Evolutionary conservation across 768 basidiomycete species (phyloP).

Genomic region (Epithele typhae): DNA sequence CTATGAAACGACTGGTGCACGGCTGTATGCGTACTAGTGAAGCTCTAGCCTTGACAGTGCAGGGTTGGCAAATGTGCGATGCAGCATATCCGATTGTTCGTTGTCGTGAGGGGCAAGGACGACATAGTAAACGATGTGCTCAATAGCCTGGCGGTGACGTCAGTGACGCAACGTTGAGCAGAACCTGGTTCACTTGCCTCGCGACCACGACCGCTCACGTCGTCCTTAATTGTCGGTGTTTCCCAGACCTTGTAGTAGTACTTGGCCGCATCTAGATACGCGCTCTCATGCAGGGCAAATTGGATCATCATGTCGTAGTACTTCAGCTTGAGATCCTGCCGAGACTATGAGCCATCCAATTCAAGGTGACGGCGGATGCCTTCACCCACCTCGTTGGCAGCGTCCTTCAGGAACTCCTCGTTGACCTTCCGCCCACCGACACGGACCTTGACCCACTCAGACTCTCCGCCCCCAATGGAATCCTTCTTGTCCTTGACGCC

Average conservation of each 20-base stretch:
- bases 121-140: conserved; percentile 93
- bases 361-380: too few relatives aligned
- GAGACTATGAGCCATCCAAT: not conserved
- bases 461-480: conserved; percentile 64
- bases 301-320: conserved; percentile 97
- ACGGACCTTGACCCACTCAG: conserved; percentile 90
- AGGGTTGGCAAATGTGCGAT: conserved; percentile 78
- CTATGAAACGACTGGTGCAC: conserved; percentile 19
- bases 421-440: conserved; percentile 94
- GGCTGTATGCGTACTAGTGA: conserved; percentile 74
- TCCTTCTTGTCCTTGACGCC: conserved; percentile 53
- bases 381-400: conserved; percentile 83
- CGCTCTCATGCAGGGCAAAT: conserved; percentile 77
- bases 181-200: conserved; percentile 39
- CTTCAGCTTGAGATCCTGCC: conserved; percentile 89
- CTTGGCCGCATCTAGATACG: conserved; percentile 92
- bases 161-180: not conserved
- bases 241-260: conserved; percentile 98
- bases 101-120: conserved; percentile 93
- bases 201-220: conserved; percentile 64
- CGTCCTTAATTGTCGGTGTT: conserved; percentile 89
- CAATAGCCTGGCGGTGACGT: conserved; percentile 60
- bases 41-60: conserved; percentile 76
- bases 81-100: conserved; percentile 95
- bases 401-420: conserved; percentile 85